Evolutionary conservation across 768 basidiomycete genomes (phyloP).

Genomic region (Pholiota molesta): DNA sequence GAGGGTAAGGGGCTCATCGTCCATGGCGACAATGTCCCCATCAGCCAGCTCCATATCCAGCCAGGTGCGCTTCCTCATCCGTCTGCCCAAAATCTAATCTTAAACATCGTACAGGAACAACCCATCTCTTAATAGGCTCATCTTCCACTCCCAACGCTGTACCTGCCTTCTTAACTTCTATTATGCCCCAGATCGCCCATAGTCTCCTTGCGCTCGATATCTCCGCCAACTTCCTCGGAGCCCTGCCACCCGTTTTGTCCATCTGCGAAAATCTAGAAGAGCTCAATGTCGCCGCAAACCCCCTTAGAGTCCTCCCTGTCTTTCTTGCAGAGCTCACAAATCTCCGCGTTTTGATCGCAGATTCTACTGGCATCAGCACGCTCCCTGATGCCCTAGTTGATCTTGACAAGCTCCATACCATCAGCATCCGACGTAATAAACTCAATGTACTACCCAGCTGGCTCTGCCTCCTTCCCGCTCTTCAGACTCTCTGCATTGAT

Average conservation of each 20-base stretch:
- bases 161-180: constrained; percentile 69
- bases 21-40: constrained; percentile 63
- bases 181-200: constrained; percentile 71
- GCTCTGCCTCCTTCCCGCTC: constrained; percentile 83
- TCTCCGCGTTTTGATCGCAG: constrained; percentile 90
- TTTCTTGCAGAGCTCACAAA: constrained; percentile 79
- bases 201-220: constrained; percentile 93
- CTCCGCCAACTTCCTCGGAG: constrained; percentile 83
- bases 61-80: constrained; percentile 58
- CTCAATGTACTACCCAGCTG: constrained; percentile 90
- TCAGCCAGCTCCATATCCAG: constrained; percentile 65
- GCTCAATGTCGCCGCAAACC: constrained; percentile 91
- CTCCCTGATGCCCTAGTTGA: constrained; percentile 75
- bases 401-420: constrained; percentile 83
- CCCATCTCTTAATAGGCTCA: constrained; percentile 89
- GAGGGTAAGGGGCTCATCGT: constrained; percentile 87
- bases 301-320: constrained; percentile 86
- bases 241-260: constrained; percentile 83
- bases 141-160: constrained; percentile 78
- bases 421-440: constrained; percentile 88
- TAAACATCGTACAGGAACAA: constrained; percentile 65
- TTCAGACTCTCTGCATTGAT: constrained; percentile 91
- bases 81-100: constrained; percentile 7
- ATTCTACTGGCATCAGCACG: constrained; percentile 79
- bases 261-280: constrained; percentile 86